Base-by-base conservation (phyloP, 768 basidiomycete genomes). In the Rhodotorula taiwanensis region DNA sequence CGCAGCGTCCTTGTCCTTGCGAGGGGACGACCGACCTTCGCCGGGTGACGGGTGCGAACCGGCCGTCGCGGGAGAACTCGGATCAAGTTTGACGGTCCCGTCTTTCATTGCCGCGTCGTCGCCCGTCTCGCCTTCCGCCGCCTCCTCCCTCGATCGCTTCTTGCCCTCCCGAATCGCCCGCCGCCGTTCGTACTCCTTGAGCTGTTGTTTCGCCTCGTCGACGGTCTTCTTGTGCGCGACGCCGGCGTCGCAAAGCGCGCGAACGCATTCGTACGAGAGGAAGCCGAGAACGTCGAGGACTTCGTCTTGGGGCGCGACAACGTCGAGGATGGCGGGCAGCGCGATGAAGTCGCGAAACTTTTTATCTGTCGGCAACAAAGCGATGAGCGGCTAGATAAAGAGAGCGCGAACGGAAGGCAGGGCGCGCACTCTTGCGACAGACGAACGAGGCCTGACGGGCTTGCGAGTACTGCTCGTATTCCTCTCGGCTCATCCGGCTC, bases 371-470 rank as follows among this genome's bases (percentile, higher is more conserved):
- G 31, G 20, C 5, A 23, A 21, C 6, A 21, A 28, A 5, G 31
- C 42, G 66, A 1, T 34, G n/a, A 28, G 30, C 41, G 13, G 39
- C 7, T 48, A 41, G n/a, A 11, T 14, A 33, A 61, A 5, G 41
- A 55, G 36, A 51, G 25, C 5, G 30, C 28, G 45, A 18, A 36
- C 1, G 21, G 47, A 34, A 27, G 18, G n/a, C n/a, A 18, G 31
- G 16, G 4, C 43, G 75, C 78, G 36, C 49, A 89, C 92, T 87
- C 85, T 97, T 98, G 57, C 92, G 85, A 75, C 93, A 95, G 1
- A 93, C 95, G 75, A 97, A 98, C 21, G 89, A 89, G 0, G 93
- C 93, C 75, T 95, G 93, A 62, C 93, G 83, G 77, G 92, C 95
- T 74, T 94, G 91, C 5, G 92, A 92, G 74, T 95, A 95, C 74